Evolutionary conservation across 2,329 filamentous ascomycete species (phyloP), one percentile per base, ranked within the genome.

Genomic region (Zasmidium cellare): DNA sequence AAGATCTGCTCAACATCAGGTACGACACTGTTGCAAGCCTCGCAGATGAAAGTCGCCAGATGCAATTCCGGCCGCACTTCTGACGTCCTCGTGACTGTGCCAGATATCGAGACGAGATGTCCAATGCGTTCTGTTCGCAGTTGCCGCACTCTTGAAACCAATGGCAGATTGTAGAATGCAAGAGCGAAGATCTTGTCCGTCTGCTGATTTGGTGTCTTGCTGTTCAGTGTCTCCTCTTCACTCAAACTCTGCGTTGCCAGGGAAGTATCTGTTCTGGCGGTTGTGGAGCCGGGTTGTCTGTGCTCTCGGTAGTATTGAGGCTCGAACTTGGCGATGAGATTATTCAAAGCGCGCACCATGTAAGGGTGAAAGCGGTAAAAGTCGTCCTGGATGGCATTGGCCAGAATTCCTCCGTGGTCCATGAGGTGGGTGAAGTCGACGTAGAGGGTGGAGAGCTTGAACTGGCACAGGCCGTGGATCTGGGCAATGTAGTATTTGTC

Each of bases 331-430:
- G 91, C 88, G 67, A 99, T 96, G 76, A 96, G 86, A 70, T 92
- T 96, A 77, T 99, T 92, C 46, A 99, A 80, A 23, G 89, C 92
- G 63, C 89, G 86, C 20, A 90, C 91, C 69, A 99, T 84, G 74
- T 94, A 99, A 2, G 94, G 94, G 22, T 96, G 82, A 73, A 96
- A 96, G 65, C 94, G 90, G 75, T 97, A 97, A 80, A 97, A 97
- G 71, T 96, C 89, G 67, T 87, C 87, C 65, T 92, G 88, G 61
- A 97, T 89, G 51, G 91, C 93, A 61, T 91, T 87, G 45, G 93
- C 91, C 53, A 99, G 79, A 57, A 89, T 87, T 53, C 89, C 90
- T 65, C 92, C 89, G 74, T 87, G 88, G 35, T 86, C 83, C 56
- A 87, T 84, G 25, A 99, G 79, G 74, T 99, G 94, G 65, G 87